phyloP scores from a whole-genome alignment of 176 grass and related monocot genomes.

The Oryza australiensis region DNA sequence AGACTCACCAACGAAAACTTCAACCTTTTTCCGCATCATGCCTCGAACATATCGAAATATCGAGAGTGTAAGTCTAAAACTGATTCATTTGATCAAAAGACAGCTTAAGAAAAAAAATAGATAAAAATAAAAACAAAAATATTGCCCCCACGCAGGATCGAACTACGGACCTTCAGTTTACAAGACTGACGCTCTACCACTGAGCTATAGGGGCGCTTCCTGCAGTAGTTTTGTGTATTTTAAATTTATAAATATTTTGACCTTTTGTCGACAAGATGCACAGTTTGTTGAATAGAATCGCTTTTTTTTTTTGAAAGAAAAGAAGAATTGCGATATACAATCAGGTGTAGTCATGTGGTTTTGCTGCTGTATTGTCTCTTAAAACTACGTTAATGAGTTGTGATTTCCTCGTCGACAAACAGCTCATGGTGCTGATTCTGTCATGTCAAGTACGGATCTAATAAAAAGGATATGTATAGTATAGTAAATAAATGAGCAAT shows the following conservation, averaged over 20 bases:
- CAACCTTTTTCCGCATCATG: not conserved
- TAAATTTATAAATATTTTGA: not conserved
- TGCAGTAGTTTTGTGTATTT: not conserved
- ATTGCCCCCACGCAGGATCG: constrained; percentile 74
- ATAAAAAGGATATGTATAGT: too few species aligned
- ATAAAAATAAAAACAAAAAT: not conserved
- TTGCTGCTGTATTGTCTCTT: too few species aligned
- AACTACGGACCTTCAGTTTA: constrained; percentile 99
- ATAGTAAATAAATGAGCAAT: too few species aligned
- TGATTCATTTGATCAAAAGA: not conserved
- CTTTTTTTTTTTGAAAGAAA: too few species aligned
- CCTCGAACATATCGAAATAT: not conserved
- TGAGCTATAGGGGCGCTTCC: constrained; percentile 67
- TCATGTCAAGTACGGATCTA: too few species aligned
- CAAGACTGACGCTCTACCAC: constrained; percentile 99
- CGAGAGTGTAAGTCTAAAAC: not conserved
- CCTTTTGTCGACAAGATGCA: not conserved
- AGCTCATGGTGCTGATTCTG: too few species aligned
- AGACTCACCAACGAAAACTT: not conserved
- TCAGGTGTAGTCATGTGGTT: not conserved
- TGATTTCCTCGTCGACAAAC: too few species aligned
- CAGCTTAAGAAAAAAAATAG: not conserved
- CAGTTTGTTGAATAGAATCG: too few species aligned
- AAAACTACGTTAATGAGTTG: too few species aligned
- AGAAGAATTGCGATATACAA: not conserved